Evolutionary conservation across 2,329 filamentous ascomycete genomes (phyloP).

Genomic region (Microdochium trichocladiopsis): DNA sequence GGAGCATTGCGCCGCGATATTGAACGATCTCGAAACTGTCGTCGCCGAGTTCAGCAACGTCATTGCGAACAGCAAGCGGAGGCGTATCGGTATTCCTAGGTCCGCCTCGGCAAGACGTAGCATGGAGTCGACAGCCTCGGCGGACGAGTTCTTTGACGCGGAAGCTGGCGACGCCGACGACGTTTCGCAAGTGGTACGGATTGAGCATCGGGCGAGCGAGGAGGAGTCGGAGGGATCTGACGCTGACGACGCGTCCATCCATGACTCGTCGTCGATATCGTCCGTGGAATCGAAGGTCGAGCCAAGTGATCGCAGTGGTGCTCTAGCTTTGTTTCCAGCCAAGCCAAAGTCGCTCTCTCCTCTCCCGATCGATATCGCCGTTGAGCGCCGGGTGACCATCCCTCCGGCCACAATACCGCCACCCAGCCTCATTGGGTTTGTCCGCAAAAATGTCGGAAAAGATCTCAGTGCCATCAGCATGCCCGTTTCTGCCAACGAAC

Average conservation of each 20-base stretch:
- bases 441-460: constrained; percentile 97
- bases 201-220: constrained; percentile 62
- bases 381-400: constrained; percentile 64
- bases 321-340: constrained; percentile 66
- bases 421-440: constrained; percentile 86
- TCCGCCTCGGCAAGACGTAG: constrained; percentile 52
- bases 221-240: constrained; percentile 55
- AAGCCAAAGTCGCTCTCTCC: constrained; percentile 72
- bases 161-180: constrained; percentile 53
- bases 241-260: constrained; percentile 43
- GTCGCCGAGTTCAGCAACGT: constrained; percentile 75
- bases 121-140: constrained; percentile 70
- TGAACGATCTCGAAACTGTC: constrained; percentile 77
- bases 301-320: constrained; percentile 43
- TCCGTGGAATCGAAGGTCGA: constrained; percentile 54
- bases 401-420: constrained; percentile 69
- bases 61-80: constrained; percentile 70
- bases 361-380: constrained; percentile 59
- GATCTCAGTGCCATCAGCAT: constrained; percentile 95
- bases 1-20: constrained; percentile 75
- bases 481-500: constrained; percentile 96
- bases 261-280: constrained; percentile 51
- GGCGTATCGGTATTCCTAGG: constrained; percentile 51
- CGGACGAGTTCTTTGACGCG: constrained; percentile 93
- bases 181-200: constrained; percentile 63